Base-by-base conservation (phyloP, 176 grass and related monocot species). In the Rhipidocladum racemiflorum region DNA sequence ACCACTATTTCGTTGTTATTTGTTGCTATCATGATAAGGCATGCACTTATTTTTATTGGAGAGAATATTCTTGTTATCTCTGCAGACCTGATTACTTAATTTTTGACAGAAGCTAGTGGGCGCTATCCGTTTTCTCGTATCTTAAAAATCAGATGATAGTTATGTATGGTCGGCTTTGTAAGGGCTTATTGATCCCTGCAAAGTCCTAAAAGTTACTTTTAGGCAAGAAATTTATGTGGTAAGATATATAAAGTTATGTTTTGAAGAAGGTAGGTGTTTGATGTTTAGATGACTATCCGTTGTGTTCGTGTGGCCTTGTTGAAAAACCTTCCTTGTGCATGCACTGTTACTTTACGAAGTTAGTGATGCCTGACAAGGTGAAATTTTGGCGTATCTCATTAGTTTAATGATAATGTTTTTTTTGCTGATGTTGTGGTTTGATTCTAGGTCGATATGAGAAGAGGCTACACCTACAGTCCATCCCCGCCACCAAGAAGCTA, bases 381-480 rank as follows among this genome's bases (percentile, higher is more conserved):
- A 57, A 45, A 60, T 9, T 53, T 12, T 38, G 21, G 25, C 0
- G 1, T 6, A 2, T 34, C 25, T 1, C 39, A 25, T 55, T 65
- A 3, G 23, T 65, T 65, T 56, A 65, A 20, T 53, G 50, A n/a
- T n/a, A n/a, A n/a, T 9, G 25, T 27, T 1, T 42, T 3, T 15
- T 43, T 21, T 30, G 8, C 13, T 73, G 39, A 44, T 70, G 4
- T 28, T 71, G 7, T 45, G 3, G 64, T 44, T 77, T 59, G 56
- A 9, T 49, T 24, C 12, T 32, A 89, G 84, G 66, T 40, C 66
- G 71, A 86, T 21, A 90, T 86, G 90, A 76, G 76, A 73, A 91
- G 96, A 71, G 90, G 96, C 65, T 95, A 99, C 86, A 91, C 82
- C 65, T 97, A 93, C 83, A 93, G 86, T 43, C 92, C 91, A 49